Evolutionary conservation across 106 monocot genomes (phyloP).

Genomic region (Chionographis japonica): DNA sequence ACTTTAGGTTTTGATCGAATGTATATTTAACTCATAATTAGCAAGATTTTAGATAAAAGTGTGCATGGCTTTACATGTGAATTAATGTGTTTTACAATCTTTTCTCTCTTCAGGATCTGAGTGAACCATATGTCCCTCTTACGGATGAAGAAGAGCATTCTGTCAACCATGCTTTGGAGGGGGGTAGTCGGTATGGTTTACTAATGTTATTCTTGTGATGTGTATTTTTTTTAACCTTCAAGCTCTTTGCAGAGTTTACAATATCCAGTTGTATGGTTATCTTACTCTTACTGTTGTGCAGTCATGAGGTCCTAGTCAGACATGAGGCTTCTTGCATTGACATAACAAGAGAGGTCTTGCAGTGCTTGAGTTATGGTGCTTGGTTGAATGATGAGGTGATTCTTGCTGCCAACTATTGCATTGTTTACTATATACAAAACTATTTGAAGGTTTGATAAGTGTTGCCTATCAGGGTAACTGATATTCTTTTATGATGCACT

Average conservation of each 20-base stretch:
- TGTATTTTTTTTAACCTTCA: background rate
- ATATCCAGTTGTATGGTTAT: background rate
- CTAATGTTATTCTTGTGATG: background rate
- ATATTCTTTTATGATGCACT: background rate
- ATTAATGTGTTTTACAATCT: background rate
- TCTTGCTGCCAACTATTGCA: background rate
- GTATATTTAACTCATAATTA: no score
- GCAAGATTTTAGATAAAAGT: no score
- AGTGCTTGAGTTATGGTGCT: conserved; percentile 63
- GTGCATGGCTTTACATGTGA: no score
- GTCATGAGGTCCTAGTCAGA: conserved; percentile 42
- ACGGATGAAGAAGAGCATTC: conserved; percentile 64
- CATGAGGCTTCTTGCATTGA: conserved; percentile 80
- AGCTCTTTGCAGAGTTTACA: no score
- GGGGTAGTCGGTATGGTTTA: conserved; percentile 36
- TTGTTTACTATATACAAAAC: background rate
- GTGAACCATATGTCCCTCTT: conserved; percentile 53
- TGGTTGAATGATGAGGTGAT: conserved; percentile 98
- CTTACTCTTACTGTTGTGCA: conserved; percentile 8
- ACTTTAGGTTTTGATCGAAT: no score
- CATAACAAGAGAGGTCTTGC: conserved; percentile 78
- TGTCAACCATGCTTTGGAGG: conserved; percentile 38
- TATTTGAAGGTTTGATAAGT: background rate
- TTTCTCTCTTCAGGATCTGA: conserved; percentile 34
- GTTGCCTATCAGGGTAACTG: background rate